Base-by-base conservation (phyloP, 2,329 filamentous ascomycete genomes). In the Fusarium lateritium region DNA sequence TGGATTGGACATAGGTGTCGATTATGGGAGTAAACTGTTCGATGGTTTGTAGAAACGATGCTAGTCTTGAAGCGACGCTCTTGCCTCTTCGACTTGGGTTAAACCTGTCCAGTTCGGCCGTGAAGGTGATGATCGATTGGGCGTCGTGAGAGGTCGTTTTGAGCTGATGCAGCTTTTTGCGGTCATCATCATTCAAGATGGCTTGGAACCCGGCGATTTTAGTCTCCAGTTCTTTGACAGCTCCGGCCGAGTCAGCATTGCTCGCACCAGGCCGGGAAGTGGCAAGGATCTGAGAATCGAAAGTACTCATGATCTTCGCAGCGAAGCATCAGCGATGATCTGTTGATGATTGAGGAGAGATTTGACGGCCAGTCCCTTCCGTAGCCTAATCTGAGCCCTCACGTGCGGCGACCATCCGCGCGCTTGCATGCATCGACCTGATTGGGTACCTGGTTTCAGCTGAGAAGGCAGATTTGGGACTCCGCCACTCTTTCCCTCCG, bases 51-150 rank as follows among this genome's bases (percentile, higher is more conserved):
- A 71, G 46, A 3, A 71, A 67, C 0, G 67, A 56, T 0, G 67
- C 57, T 1, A 71, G 4, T 13, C 62, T 47, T 0, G 69, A 59
- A 0, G 69, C 69, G 2, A 71, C 45, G 3, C 67, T 71, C 26
- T 61, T 69, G 1, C 67, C 69, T 26, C 67, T 19, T 0, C 69
- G 21, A 0, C 46, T 64, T 1, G 38, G n/a, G 2, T 71, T 65
- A 0, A 62, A 17, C 3, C 24, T 15, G 10, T 71, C 69, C 0
- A 71, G 17, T 5, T 61, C 43, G 2, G 65, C 67, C 0, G 69
- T 71, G 2, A 71, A 71, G 1, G 17, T 57, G 1, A 71, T 63
- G 8, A 71, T 67, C 3, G 61, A 63, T 7, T 69, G 67, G 0
- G 61, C 28, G 21, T 71, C 69, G 2, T 71, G 55, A 1, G 57